Evolutionary conservation across 805 yeast genomes (phyloP).

Genomic region (Suhomyces sp.): DNA sequence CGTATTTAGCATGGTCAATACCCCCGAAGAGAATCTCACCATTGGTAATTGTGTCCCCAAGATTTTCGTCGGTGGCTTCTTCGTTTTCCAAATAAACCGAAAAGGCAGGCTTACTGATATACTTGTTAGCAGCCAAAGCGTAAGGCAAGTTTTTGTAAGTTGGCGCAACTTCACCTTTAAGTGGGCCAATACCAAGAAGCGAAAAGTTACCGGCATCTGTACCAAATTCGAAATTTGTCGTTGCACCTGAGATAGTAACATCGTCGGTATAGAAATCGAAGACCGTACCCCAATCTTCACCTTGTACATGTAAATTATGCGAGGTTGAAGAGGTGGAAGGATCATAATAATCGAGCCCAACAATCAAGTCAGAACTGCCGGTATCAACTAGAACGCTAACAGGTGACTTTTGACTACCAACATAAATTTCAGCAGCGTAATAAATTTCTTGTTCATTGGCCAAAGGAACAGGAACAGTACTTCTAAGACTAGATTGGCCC

Average conservation of each 20-base stretch:
- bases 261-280: neutral
- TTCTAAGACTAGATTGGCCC: neutral
- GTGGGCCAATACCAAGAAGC: neutral
- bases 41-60: neutral
- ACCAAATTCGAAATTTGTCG: neutral
- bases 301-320: neutral
- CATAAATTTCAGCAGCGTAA: neutral
- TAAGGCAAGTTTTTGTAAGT: neutral
- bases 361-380: neutral
- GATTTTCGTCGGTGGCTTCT: neutral
- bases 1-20: constrained; percentile 60
- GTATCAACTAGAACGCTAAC: neutral
- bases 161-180: neutral
- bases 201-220: neutral
- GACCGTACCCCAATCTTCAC: neutral
- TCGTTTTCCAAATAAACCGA: neutral
- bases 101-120: neutral
- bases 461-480: neutral
- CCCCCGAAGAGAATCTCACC: constrained; percentile 61
- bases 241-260: neutral
- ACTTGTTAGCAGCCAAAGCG: neutral
- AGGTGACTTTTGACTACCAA: neutral
- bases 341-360: neutral
- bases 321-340: neutral
- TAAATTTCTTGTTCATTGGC: neutral